Evolutionary conservation across 495 filamentous ascomycete species (phyloP).

Genomic region (Chaetomidium leptoderma): DNA sequence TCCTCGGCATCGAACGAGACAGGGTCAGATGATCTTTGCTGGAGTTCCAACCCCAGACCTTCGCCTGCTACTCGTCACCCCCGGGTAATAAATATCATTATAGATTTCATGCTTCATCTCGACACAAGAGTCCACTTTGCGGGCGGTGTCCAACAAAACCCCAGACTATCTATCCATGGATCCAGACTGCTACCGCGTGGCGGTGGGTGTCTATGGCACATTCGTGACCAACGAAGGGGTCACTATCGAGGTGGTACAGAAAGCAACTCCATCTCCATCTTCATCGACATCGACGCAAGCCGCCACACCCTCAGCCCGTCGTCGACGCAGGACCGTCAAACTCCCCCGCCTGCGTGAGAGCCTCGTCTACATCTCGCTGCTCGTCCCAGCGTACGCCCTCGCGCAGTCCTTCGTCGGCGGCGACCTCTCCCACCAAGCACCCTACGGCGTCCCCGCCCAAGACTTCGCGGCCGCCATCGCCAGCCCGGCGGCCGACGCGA

Average conservation of each 20-base stretch:
- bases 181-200: not conserved
- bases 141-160: too few relatives aligned
- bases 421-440: not conserved
- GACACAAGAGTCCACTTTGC: too few relatives aligned
- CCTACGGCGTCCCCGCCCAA: slow-evolving; percentile 13
- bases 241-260: too few relatives aligned
- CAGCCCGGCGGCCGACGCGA: slow-evolving; percentile 1
- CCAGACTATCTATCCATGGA: not conserved
- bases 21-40: too few relatives aligned
- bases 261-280: too few relatives aligned
- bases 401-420: slow-evolving; percentile 9
- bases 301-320: not conserved
- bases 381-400: not conserved
- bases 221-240: not conserved
- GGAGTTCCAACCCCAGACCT: too few relatives aligned
- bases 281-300: not conserved
- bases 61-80: too few relatives aligned
- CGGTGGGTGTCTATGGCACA: not conserved
- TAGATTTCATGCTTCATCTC: too few relatives aligned
- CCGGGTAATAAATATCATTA: too few relatives aligned
- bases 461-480: slow-evolving; percentile 6
- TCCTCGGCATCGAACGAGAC: too few relatives aligned
- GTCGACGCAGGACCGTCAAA: not conserved
- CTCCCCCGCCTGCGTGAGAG: not conserved
- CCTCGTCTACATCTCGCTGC: not conserved